Evolutionary conservation across 192 early-diverging fungal genomes (phyloP).

Genomic region (Geranomyces michiganensis): DNA sequence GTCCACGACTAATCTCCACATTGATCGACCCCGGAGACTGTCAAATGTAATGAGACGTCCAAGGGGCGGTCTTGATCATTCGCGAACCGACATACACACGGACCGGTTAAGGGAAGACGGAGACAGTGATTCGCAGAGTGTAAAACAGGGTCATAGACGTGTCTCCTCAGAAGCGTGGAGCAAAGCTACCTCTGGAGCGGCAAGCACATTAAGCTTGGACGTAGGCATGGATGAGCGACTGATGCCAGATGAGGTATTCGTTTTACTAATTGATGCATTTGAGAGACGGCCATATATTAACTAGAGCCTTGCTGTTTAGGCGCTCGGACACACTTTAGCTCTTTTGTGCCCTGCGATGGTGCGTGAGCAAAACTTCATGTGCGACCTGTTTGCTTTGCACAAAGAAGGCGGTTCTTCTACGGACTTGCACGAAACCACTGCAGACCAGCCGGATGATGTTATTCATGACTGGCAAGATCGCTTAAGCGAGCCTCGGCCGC

Average conservation of each 20-base stretch:
- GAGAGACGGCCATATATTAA: background rate
- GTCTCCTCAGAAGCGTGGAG: background rate
- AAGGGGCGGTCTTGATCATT: background rate
- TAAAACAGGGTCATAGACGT: background rate
- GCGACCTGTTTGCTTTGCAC: slow-evolving; percentile 79
- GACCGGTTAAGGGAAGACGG: no score
- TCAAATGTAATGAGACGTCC: background rate
- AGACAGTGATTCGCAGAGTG: background rate
- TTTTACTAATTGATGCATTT: background rate
- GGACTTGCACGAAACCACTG: slow-evolving; percentile 9
- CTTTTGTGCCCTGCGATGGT: slow-evolving; percentile 70
- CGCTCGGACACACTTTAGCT: slow-evolving; percentile 63
- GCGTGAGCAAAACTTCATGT: slow-evolving; percentile 90
- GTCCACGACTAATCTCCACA: background rate
- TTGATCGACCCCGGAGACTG: background rate
- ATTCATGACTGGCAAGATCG: slow-evolving; percentile 50
- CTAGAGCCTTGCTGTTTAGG: slow-evolving; percentile 30
- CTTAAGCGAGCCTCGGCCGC: slow-evolving; percentile 55
- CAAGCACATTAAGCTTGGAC: slow-evolving; percentile 33
- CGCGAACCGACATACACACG: slow-evolving; percentile 5
- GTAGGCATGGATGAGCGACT: slow-evolving; percentile 50
- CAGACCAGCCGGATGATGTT: slow-evolving; percentile 14
- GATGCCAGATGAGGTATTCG: slow-evolving; percentile 53
- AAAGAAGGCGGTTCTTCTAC: slow-evolving; percentile 8
- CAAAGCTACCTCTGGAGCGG: background rate